Evolutionary conservation across 108 stramenopile species (phyloP), one percentile per base, ranked within the genome.

Genomic region (Conticribra guillardii): DNA sequence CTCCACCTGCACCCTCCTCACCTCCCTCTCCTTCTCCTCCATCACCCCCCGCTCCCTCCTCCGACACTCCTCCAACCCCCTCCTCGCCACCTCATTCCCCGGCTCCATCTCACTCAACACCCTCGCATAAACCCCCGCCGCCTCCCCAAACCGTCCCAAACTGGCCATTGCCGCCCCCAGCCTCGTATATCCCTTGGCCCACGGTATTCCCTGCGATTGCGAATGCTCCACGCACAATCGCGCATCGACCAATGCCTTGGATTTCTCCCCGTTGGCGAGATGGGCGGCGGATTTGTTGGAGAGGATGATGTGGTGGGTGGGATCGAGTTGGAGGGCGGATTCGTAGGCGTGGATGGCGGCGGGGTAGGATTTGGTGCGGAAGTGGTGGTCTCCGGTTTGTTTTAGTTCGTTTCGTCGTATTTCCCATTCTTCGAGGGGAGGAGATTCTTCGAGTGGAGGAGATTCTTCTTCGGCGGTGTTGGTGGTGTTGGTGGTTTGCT

Each of bases 241-340:
- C 2, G 93, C 93, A 73, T 92, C 90, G 24, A 81, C 73, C 49
- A 92, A 51, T 1, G 93, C 90, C 70, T 88, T 91, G 31, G 84
- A 85, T 48, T 85, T 89, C 57, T 92, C 81, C 0, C 84, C 78
- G 52, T 83, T 77, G 51, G 87, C 84, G 33, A 95, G 71, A 67
- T 90, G 84, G n/a, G 93, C 93, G 0, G 93, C 93, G 23, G 84
- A 86, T 80, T 89, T 87, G 67, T 95, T 95, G 41, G 83, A 84
- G 21, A 86, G 81, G 18, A 89, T 30, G 14, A 87, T 69, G 60
- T 79, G 63, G 67, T 85, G 74, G 11, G 76, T 73, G 0, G 91
- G 91, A 60, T 92, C 91, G 44, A 94, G 64, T 19, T 77, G 67
- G 15, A 95, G 64, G 5, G 91, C 91, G 33, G 84, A 76, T 5